Evolutionary conservation across 2,329 filamentous ascomycete species (phyloP), one percentile per base, ranked within the genome.

Genomic region (Colletotrichum truncatum): DNA sequence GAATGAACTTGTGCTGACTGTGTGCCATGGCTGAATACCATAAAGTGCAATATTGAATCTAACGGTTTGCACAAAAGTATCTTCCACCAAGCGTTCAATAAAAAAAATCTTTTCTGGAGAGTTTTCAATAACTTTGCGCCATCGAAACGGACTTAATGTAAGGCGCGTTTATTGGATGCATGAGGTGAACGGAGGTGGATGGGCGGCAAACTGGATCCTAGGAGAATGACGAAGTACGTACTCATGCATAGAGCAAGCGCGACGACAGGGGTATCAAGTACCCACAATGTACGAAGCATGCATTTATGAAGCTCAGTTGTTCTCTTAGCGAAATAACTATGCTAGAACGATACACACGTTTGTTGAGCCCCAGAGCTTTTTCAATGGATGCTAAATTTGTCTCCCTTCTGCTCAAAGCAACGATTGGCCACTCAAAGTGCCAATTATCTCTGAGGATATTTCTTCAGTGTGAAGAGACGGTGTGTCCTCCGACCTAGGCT

Each of bases 11-110:
- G 21, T 21, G 68, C 79, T 73, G 81, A 85, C 84, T 88, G 69
- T 85, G 83, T 58, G 83, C 82, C 83, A 85, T 84, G 46, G 51
- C 23, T 30, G n/a, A n/a, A n/a, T n/a, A n/a, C n/a, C n/a, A n/a
- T n/a, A n/a, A n/a, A n/a, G n/a, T n/a, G n/a, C n/a, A n/a, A n/a
- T n/a, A n/a, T n/a, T n/a, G n/a, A n/a, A n/a, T n/a, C n/a, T n/a
- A n/a, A n/a, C n/a, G n/a, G n/a, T n/a, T n/a, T n/a, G n/a, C n/a
- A n/a, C n/a, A n/a, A n/a, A n/a, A n/a, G n/a, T n/a, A n/a, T n/a
- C n/a, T n/a, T n/a, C n/a, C n/a, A n/a, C n/a, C n/a, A n/a, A n/a
- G n/a, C n/a, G n/a, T n/a, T n/a, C n/a, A n/a, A n/a, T n/a, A n/a
- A n/a, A n/a, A n/a, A n/a, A n/a, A n/a, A n/a, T n/a, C n/a, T n/a